phyloP scores from a whole-genome alignment of 1,284 basidiomycete genomes.

The Ganoderma resinaceum region DNA sequence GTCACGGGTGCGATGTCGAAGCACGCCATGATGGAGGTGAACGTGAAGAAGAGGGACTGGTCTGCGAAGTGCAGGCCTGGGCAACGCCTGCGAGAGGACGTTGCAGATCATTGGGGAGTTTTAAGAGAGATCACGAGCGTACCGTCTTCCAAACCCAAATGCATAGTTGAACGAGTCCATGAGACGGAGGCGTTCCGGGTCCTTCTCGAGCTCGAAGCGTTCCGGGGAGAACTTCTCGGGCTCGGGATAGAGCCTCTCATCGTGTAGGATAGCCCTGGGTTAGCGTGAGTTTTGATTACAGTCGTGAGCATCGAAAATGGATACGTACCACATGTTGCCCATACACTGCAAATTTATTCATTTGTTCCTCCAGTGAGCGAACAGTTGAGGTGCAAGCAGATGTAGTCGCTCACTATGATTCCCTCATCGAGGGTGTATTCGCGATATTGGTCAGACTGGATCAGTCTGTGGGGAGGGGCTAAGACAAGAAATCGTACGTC shows the following conservation, averaged over 20 bases:
- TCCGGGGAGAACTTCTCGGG: conserved; percentile 18
- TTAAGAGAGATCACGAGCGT: neutral
- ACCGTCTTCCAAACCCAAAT: conserved; percentile 28
- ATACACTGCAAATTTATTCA: neutral
- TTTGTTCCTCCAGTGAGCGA: neutral
- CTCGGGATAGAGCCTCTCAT: conserved; percentile 20
- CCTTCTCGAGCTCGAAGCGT: conserved; percentile 12
- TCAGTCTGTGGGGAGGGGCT: conserved; percentile 15
- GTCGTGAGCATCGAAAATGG: neutral
- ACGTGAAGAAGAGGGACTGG: conserved; percentile 43
- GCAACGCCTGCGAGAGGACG: conserved; percentile 40
- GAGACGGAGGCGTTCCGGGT: neutral
- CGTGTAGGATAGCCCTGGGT: conserved; percentile 23
- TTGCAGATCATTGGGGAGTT: neutral
- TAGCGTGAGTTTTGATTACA: neutral
- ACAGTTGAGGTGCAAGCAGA: neutral
- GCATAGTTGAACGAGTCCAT: conserved; percentile 19
- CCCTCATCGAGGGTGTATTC: conserved; percentile 13
- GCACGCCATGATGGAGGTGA: conserved; percentile 43
- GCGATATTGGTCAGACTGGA: conserved; percentile 14
- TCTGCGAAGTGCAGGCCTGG: conserved; percentile 45
- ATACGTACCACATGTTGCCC: conserved; percentile 13
- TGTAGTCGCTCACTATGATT: neutral
- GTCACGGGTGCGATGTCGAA: conserved; percentile 44
- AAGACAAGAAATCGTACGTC: neutral